A percentile compares a stretch with the other conserved stretches of the same genome.
Conservation (phyloP, 129 eudicot species). For the Scalesia atractyloides region DNA sequence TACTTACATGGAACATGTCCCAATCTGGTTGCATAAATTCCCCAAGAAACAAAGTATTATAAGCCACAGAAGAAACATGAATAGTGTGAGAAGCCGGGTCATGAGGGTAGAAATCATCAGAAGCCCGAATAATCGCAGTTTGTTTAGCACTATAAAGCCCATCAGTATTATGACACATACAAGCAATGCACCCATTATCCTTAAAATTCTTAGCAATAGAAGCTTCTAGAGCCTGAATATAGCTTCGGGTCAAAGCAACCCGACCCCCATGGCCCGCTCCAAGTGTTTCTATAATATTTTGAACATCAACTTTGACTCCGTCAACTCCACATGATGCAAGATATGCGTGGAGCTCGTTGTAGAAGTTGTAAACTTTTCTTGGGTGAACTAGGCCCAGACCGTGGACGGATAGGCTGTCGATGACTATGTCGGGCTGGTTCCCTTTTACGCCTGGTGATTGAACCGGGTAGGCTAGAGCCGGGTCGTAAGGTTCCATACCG, state of each 20-base stretch:
- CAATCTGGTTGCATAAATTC: conserved; percentile 97
- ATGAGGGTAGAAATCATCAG: conserved; percentile 86
- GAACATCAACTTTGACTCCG: conserved; percentile 98
- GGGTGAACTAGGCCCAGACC: conserved; percentile 94
- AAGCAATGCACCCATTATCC: conserved; percentile 83
- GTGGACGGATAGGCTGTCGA: conserved; percentile 83
- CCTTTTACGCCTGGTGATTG: conserved; percentile 84
- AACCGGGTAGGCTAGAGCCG: conserved; percentile 74
- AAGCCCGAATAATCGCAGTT: conserved; percentile 77
- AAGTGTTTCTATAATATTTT: conserved; percentile 90
- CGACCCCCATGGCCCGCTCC: conserved; percentile 91
- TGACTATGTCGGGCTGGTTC: conserved; percentile 90
- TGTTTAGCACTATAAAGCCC: conserved; percentile 81
- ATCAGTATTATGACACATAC: conserved; percentile 94
- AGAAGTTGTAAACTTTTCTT: conserved; percentile 75
- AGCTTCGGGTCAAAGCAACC: conserved; percentile 80
- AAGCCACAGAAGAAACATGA: conserved; percentile 88
- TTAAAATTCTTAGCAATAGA: conserved; percentile 73
- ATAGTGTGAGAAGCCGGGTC: conserved; percentile 98
- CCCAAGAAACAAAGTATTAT: conserved; percentile 80
- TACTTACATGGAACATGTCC: conserved; percentile 98
- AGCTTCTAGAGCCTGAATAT: conserved; percentile 88
- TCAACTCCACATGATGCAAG: conserved; percentile 94
- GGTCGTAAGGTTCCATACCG: conserved; percentile 78
- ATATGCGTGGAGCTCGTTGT: conserved; percentile 84